Evolutionary conservation across 257 asterid genomes (phyloP).

Genomic region (Nicotiana obtusifolia): DNA sequence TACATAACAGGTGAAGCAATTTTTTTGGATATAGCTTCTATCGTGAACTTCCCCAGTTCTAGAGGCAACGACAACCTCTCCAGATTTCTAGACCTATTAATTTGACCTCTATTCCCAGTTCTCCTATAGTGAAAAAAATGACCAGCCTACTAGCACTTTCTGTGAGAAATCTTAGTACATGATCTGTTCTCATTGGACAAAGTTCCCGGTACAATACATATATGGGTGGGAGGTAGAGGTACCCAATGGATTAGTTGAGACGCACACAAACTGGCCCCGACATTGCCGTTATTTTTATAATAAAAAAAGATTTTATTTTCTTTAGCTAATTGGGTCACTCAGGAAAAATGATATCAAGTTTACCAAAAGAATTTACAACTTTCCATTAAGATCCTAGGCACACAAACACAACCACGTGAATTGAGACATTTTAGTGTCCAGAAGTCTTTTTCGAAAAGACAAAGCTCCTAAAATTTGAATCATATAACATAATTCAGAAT

Average conservation of each 20-base stretch:
- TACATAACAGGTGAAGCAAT: not conserved
- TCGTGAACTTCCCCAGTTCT: not conserved
- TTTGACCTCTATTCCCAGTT: not conserved
- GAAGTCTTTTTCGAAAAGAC: not conserved
- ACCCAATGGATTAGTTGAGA: not conserved
- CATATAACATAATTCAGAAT: not conserved
- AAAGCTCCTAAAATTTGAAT: not conserved
- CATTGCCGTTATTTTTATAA: not conserved
- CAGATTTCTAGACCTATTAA: not conserved
- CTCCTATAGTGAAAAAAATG: not conserved
- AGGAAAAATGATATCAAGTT: conserved; percentile 3
- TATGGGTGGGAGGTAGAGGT: not conserved
- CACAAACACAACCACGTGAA: not conserved
- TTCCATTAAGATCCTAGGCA: not conserved
- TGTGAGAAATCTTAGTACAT: not conserved
- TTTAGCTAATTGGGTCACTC: not conserved
- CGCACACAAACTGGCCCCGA: not conserved
- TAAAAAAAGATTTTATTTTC: not conserved
- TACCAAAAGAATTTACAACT: not conserved
- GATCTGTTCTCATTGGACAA: not conserved
- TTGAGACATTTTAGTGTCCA: not conserved
- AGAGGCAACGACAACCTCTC: not conserved
- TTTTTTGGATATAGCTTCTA: not conserved
- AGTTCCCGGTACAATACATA: not conserved
- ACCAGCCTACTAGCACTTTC: not conserved